Percentiles rank a stretch among this genome's conserved stretches.
These are phyloP conservation scores for Adansonia rubrostipa DNA, from an alignment of 441 rosid genomes.

Conservation along the genomic window DNA sequence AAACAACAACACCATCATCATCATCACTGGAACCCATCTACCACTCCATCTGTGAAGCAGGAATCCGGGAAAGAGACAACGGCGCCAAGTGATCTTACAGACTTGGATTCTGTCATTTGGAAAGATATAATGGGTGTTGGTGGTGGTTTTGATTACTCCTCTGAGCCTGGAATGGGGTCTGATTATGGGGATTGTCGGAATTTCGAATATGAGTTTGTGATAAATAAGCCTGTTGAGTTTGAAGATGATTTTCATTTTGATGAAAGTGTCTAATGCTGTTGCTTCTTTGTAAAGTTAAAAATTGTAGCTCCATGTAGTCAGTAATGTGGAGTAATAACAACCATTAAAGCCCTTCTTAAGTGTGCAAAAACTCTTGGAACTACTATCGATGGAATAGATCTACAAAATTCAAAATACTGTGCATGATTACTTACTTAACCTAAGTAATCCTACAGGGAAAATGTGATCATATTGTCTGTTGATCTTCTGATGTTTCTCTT, in stretches of 20 bases:
- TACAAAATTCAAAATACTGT: not conserved
- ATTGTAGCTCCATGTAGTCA: not conserved
- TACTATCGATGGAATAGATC: not conserved
- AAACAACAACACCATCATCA: not conserved
- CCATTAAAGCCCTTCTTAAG: not conserved
- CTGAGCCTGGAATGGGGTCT: conserved; percentile 23
- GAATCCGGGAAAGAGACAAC: conserved; percentile 32
- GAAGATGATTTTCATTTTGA: conserved; percentile 36
- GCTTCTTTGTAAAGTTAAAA: conserved; percentile 5
- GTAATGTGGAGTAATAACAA: not conserved
- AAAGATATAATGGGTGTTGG: conserved; percentile 34
- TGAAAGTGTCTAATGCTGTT: conserved; percentile 11
- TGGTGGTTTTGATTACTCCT: conserved; percentile 21
- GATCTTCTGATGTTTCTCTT: too few species aligned
- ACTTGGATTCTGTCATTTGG: conserved; percentile 36
- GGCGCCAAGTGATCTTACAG: conserved; percentile 25
- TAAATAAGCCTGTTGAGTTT: conserved; percentile 29
- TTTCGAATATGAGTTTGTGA: conserved; percentile 24
- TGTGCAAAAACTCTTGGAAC: not conserved
- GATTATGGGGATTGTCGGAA: conserved; percentile 23
- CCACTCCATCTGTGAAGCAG: conserved; percentile 1
- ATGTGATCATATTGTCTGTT: too few species aligned
- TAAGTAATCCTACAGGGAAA: too few species aligned
- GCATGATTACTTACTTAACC: not conserved
- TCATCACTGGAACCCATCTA: not conserved